phyloP scores from a whole-genome alignment of 2,329 filamentous ascomycete genomes.

The Pseudogymnoascus sp. region DNA sequence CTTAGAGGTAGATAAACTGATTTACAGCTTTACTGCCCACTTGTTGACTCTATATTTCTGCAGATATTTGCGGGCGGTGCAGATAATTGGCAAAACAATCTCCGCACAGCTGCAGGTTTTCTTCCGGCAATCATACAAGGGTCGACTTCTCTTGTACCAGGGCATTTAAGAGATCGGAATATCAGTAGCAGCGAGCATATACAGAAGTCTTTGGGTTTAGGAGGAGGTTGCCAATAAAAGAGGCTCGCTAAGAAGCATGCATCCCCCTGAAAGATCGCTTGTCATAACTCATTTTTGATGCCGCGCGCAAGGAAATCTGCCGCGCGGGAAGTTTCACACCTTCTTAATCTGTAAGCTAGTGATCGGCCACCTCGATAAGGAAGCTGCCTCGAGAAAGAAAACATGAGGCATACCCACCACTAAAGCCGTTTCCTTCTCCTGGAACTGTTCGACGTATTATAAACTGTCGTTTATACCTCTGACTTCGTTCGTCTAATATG shows the following conservation, averaged over 20 bases:
- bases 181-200: neutral
- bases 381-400: neutral
- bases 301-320: neutral
- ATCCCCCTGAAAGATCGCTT: neutral
- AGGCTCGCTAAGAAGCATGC: neutral
- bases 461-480: neutral
- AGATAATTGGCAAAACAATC: neutral
- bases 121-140: neutral
- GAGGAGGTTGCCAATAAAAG: neutral
- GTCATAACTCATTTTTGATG: neutral
- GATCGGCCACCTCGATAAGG: neutral
- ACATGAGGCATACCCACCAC: neutral
- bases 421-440: neutral
- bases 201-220: neutral
- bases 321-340: neutral
- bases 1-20: constrained; percentile 6
- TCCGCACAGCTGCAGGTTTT: neutral
- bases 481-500: neutral
- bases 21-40: neutral
- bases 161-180: neutral
- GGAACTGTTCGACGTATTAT: neutral
- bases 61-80: neutral
- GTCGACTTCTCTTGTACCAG: neutral
- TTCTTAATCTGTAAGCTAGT: neutral
- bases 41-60: neutral